phyloP scores from a whole-genome alignment of 2,329 filamentous ascomycete species.

The Verticillium nonalfalfae region DNA sequence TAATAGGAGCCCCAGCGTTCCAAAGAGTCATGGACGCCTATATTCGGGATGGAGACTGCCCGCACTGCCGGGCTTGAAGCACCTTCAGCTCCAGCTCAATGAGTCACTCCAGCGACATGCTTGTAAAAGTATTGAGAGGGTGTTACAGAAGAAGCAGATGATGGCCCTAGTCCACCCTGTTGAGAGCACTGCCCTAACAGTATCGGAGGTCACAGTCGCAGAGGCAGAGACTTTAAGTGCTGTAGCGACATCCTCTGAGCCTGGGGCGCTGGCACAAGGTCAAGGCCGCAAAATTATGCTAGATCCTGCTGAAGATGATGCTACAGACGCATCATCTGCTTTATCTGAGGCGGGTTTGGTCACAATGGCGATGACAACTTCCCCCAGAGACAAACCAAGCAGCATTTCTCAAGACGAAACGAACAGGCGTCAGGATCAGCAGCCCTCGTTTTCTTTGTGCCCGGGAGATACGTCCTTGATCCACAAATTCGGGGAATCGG shows the following conservation, averaged over 20 bases:
- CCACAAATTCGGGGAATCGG: neutral
- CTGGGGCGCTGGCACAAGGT: neutral
- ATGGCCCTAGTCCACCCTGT: neutral
- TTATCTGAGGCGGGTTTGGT: neutral
- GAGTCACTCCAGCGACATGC: neutral
- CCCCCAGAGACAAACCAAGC: neutral
- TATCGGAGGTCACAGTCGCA: neutral
- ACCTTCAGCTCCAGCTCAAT: neutral
- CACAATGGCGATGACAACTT: neutral
- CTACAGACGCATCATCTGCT: neutral
- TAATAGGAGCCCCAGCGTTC: neutral
- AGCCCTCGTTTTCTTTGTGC: neutral
- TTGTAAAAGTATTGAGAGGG: neutral
- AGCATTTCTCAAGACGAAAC: no score
- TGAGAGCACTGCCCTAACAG: neutral
- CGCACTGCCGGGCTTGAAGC: neutral
- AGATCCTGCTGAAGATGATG: neutral
- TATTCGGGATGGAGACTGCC: neutral
- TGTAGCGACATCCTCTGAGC: neutral
- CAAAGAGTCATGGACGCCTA: neutral
- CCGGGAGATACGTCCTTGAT: neutral
- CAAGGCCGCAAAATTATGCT: neutral
- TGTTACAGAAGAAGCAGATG: neutral
- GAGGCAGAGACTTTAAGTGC: neutral
- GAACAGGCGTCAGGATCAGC: no score